A percentile compares a stretch with the other conserved stretches of the same genome.
Evolutionary conservation across 164 flowering plant genomes (phyloP).

Genomic region (Amborella trichopoda): DNA sequence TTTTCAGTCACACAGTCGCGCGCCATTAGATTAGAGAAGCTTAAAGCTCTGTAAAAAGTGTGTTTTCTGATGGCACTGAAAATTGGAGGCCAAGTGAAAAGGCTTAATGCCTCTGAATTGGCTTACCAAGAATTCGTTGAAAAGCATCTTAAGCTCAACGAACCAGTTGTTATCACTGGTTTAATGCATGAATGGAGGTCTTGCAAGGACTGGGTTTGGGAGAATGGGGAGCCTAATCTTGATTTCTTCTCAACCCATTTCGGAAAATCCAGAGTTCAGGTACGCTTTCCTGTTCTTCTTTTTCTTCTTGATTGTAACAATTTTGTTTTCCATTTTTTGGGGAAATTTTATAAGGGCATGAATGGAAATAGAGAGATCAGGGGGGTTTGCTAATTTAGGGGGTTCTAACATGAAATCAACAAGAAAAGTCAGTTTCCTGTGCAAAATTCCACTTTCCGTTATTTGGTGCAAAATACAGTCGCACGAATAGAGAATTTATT

Average conservation of each 20-base stretch:
- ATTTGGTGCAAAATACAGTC: no score
- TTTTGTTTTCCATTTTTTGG: no score
- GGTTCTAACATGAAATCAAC: no score
- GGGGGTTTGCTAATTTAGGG: no score
- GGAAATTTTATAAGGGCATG: no score
- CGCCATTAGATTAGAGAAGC: no score
- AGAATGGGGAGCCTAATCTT: constrained; percentile 60
- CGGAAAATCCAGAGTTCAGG: constrained; percentile 80
- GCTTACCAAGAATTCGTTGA: constrained; percentile 57
- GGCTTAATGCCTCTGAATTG: constrained; percentile 50
- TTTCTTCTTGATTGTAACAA: no score
- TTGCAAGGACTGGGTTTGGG: constrained; percentile 67
- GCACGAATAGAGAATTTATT: no score
- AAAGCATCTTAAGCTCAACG: constrained; percentile 42
- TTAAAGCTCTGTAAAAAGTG: not conserved
- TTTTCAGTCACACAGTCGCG: no score
- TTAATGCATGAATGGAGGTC: constrained; percentile 83
- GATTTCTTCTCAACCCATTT: constrained; percentile 55
- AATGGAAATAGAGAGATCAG: no score
- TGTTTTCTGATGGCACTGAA: constrained; percentile 36
- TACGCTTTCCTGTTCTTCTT: constrained; percentile 6
- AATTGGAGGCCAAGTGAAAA: constrained; percentile 58
- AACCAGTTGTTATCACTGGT: constrained; percentile 74
- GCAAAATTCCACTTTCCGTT: no score
- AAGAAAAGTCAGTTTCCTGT: no score